Percentiles rank a stretch among this genome's conserved stretches.
These are phyloP conservation scores for Monotropa hypopitys DNA, from an alignment of 179 eudicot genomes.

Conservation along the genomic window DNA sequence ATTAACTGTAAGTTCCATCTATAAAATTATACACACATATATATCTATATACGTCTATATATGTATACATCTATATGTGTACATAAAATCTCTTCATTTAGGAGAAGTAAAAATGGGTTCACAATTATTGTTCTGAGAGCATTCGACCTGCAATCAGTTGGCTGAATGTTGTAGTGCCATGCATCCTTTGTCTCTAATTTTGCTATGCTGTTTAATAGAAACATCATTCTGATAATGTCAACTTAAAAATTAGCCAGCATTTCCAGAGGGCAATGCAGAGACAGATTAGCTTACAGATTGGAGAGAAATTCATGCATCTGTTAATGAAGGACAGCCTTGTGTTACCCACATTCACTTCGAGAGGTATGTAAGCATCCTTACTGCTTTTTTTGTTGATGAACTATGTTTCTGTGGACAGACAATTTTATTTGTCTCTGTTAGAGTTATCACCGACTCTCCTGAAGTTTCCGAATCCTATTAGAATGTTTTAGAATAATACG, in stretches of 20 bases:
- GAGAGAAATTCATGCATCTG: conserved; percentile 43
- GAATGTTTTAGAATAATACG: no score
- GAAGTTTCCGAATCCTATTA: no score
- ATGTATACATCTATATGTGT: not conserved
- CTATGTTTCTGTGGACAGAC: not conserved
- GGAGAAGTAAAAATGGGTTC: not conserved
- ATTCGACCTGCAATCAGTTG: not conserved
- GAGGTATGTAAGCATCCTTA: conserved; percentile 32
- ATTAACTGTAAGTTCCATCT: conserved; percentile 39
- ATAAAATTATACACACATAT: not conserved
- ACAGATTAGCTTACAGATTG: conserved; percentile 50
- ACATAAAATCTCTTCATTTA: not conserved
- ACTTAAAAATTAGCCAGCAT: not conserved
- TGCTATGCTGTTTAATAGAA: not conserved
- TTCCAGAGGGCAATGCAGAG: conserved; percentile 49
- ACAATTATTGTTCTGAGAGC: not conserved
- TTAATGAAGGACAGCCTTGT: conserved; percentile 51
- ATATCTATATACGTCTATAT: not conserved
- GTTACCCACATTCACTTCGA: conserved; percentile 46
- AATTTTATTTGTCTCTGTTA: not conserved
- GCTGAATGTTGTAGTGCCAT: not conserved
- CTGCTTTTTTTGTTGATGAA: not conserved
- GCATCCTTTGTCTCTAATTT: not conserved
- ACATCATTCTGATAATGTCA: not conserved
- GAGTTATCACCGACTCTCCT: no score